These are phyloP conservation scores for Erodium maritimum DNA, from an alignment of 345 rosid genomes.

Conservation along the genomic window DNA sequence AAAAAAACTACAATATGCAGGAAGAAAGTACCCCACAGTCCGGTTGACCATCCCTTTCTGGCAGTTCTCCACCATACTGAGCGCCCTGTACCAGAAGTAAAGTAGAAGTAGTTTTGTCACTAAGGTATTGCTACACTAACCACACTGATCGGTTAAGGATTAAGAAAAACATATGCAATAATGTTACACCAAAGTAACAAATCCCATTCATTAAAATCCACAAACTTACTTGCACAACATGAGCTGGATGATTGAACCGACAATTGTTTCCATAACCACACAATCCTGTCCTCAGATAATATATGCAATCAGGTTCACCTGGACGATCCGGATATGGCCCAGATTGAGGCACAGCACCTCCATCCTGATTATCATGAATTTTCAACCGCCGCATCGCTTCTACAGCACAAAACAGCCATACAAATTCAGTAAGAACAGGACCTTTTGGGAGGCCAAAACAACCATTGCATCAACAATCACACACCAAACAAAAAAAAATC, in stretches of 20 bases:
- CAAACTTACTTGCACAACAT: slow-evolving; percentile 61
- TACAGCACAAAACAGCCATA: slow-evolving; percentile 9
- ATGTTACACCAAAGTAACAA: no score
- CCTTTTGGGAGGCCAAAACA: slow-evolving; percentile 1
- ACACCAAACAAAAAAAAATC: neutral
- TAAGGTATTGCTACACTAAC: neutral
- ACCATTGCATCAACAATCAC: neutral
- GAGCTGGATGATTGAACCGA: slow-evolving; percentile 93
- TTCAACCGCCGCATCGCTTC: slow-evolving; percentile 48
- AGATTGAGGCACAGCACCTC: slow-evolving; percentile 26
- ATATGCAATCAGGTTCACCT: slow-evolving; percentile 72
- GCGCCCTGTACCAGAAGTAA: slow-evolving; percentile 23
- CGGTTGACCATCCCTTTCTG: slow-evolving; percentile 61
- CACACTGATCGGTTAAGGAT: neutral
- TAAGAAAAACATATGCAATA: neutral
- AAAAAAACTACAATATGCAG: neutral
- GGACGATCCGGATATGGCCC: slow-evolving; percentile 60
- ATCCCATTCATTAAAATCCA: neutral
- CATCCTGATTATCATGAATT: slow-evolving; percentile 25
- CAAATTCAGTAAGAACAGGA: neutral
- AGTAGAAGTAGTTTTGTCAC: neutral
- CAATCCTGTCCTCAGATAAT: slow-evolving; percentile 82
- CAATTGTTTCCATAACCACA: slow-evolving; percentile 78
- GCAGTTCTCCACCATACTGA: slow-evolving; percentile 46
- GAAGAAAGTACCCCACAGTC: slow-evolving; percentile 52